Percentiles rank a stretch among this genome's conserved stretches.
Conservation (phyloP, 2,329 filamentous ascomycete genomes). For the Colletotrichum sp. region DNA sequence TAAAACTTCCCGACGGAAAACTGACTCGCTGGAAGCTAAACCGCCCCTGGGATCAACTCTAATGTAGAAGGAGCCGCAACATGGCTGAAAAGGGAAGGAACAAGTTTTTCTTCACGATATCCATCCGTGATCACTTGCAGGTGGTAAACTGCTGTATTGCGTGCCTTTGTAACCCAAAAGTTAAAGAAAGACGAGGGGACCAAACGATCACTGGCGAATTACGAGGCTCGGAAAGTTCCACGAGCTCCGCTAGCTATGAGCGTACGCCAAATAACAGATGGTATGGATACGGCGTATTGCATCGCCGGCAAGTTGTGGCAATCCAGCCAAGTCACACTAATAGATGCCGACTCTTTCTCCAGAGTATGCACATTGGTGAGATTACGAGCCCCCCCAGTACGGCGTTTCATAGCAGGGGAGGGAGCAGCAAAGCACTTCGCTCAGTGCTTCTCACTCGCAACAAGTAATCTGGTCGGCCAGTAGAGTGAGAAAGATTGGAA, state of each 20-base stretch:
- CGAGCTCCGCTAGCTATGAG: rapidly evolving
- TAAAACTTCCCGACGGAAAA: background rate
- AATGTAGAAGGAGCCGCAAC: background rate
- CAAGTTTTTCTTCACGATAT: background rate
- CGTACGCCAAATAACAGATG: rapidly evolving
- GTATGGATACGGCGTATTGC: background rate
- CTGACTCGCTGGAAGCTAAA: background rate
- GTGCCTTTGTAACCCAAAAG: background rate
- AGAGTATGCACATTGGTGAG: rapidly evolving
- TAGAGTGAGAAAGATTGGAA: rapidly evolving
- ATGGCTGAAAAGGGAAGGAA: background rate
- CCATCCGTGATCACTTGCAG: background rate
- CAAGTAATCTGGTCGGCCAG: rapidly evolving
- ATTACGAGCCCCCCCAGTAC: rapidly evolving
- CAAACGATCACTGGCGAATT: background rate
- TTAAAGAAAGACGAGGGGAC: too few species aligned
- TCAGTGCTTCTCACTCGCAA: too few species aligned
- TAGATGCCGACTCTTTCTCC: background rate
- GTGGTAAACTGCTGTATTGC: rapidly evolving
- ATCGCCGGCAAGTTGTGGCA: rapidly evolving
- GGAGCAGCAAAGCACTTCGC: too few species aligned
- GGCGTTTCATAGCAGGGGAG: too few species aligned
- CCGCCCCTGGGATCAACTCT: rapidly evolving
- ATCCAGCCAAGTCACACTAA: rapidly evolving
- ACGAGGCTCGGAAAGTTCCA: background rate